Evolutionary conservation across 305 asterid species (phyloP).

Genomic region (Stenogyne calaminthoides): DNA sequence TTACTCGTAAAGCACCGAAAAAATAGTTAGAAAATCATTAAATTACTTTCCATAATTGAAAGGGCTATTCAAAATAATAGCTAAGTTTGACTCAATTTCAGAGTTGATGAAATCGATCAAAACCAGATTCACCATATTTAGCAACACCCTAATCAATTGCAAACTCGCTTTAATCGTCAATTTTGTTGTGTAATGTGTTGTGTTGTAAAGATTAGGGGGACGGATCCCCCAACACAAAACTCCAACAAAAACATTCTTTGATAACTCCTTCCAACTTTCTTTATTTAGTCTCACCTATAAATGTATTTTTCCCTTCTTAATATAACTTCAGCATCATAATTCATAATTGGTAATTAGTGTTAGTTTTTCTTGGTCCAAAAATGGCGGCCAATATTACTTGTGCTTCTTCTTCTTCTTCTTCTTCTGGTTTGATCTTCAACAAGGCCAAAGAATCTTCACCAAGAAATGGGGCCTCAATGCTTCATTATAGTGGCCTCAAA

Average conservation of each 20-base stretch:
- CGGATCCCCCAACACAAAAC: slow-evolving; percentile 4
- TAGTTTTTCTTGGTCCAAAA: too few relatives aligned
- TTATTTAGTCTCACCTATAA: not conserved
- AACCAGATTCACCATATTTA: not conserved
- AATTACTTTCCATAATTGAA: too few relatives aligned
- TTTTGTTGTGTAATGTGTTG: not conserved
- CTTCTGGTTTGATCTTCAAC: slow-evolving; percentile 42
- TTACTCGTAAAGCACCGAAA: too few relatives aligned
- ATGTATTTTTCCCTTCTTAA: not conserved
- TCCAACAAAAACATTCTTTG: slow-evolving; percentile 22
- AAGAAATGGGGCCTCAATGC: too few relatives aligned
- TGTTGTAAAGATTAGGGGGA: not conserved
- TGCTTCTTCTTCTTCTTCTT: slow-evolving; percentile 44
- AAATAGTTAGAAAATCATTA: too few relatives aligned
- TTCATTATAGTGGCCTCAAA: too few relatives aligned
- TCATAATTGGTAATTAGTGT: too few relatives aligned
- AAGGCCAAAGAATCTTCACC: not conserved
- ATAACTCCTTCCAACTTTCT: slow-evolving; percentile 41
- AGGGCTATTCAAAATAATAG: not conserved
- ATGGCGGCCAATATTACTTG: slow-evolving; percentile 49
- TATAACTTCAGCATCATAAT: too few relatives aligned
- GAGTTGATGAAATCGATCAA: not conserved
- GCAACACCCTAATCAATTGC: too few relatives aligned
- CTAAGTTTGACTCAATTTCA: too few relatives aligned
- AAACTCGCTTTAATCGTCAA: too few relatives aligned